phyloP scores from a whole-genome alignment of 2,329 filamentous ascomycete genomes.

The Fusarium protoensiforme region DNA sequence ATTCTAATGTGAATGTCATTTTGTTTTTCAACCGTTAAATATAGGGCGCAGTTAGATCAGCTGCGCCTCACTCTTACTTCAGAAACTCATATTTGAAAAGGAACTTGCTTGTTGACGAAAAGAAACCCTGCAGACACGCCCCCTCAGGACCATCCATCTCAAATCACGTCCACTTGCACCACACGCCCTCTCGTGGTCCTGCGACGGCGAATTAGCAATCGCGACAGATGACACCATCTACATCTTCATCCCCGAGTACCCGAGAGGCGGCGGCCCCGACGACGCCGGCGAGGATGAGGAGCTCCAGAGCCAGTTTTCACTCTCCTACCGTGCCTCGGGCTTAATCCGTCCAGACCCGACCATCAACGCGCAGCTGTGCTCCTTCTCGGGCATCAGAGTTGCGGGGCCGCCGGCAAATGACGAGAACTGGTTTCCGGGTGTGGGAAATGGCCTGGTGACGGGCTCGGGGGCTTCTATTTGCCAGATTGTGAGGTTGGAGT shows the following conservation, averaged over 20 bases:
- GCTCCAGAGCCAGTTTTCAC: constrained; percentile 48
- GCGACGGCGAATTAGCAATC: constrained; percentile 67
- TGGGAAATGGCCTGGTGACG: constrained; percentile 58
- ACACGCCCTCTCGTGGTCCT: constrained; percentile 62
- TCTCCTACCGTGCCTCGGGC: constrained; percentile 47
- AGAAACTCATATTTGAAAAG: background rate
- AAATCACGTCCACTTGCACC: constrained; percentile 57
- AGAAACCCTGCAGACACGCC: constrained; percentile 51
- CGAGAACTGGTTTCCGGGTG: constrained; percentile 52
- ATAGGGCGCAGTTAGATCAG: background rate
- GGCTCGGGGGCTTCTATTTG: constrained; percentile 63
- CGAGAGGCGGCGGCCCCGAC: constrained; percentile 37
- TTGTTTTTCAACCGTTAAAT: background rate
- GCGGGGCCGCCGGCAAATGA: constrained; percentile 41
- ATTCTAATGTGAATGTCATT: background rate
- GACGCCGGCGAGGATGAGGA: constrained; percentile 43
- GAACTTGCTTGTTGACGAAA: background rate
- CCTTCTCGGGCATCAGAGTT: constrained; percentile 49
- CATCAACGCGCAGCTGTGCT: constrained; percentile 60
- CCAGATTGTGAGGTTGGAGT: constrained; percentile 64
- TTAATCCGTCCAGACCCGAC: constrained; percentile 53
- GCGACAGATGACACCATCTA: constrained; percentile 66
- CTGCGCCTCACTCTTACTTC: background rate
- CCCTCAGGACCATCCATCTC: constrained; percentile 59
- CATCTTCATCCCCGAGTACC: constrained; percentile 61